Base-by-base conservation (phyloP, 2,329 filamentous ascomycete genomes). In the Hymenoscyphus salicellus region DNA sequence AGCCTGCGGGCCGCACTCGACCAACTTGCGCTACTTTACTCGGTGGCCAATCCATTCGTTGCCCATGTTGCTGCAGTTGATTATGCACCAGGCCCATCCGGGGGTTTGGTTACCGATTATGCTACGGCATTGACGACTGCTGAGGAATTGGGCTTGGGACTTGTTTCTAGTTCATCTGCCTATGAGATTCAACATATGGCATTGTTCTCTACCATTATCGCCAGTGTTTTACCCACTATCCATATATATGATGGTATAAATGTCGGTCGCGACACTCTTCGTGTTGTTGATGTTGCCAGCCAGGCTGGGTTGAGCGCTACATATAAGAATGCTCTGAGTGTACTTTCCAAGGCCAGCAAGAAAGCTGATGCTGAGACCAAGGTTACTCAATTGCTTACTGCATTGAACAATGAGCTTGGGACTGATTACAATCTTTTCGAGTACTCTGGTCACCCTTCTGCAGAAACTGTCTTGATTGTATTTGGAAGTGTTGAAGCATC, bases 151-250 rank as follows among this genome's bases (percentile, higher is more conserved):
- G 94, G 95, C 17, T 82, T 98, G 32, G 93, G 89, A 57, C 83
- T 99, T 52, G 86, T 99, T 57, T 86, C 91, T 69, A 97, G 92
- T 76, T 87, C 87, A 61, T 97, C 93, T 33, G 88, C 91, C 33
- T 93, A 96, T 71, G 95, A 99, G 81, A 85, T 90, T 58, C 95
- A 99, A 82, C 95, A 99, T 80, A 97, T 97, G 90, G 86, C 93
- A 7, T 80, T 97, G n/a, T 89, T 96, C 72, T 86, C 93, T 0
- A 97, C 92, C 3, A 80, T 96, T 28, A 81, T 96, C 66, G 90
- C 93, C 23, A 88, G 86, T 56, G 80, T 95, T 16, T 77, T 94
- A 32, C 93, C 93, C n/a, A 91, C 90, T 0, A 83, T 97, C 32
- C 93, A 97, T 77, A 87, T 93, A 70, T 96, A 95, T 75, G 93